Evolutionary conservation across 116 monocot genomes (phyloP).

Genomic region (Iris pallida): DNA sequence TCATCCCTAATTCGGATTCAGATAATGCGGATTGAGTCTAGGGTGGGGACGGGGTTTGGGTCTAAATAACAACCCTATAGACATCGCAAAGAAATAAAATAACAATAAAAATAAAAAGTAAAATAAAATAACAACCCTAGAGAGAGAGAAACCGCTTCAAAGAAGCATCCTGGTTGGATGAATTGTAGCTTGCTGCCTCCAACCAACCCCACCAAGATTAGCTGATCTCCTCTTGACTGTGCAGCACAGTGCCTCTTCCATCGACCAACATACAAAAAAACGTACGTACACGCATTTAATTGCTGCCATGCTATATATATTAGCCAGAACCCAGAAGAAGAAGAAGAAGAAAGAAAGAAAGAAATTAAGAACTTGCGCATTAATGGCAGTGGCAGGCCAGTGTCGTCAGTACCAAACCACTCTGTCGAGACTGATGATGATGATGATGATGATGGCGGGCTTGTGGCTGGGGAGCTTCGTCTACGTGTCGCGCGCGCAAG

Average conservation of each 20-base stretch:
- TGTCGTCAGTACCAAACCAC: not conserved
- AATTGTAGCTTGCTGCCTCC: conserved; percentile 10
- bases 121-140: no score
- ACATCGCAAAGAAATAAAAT: no score
- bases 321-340: no score
- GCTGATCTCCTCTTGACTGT: conserved; percentile 17
- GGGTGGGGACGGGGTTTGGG: no score
- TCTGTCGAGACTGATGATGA: not conserved
- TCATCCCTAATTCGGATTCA: no score
- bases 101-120: no score
- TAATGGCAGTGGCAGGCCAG: not conserved
- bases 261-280: not conserved
- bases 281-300: not conserved
- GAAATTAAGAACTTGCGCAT: no score
- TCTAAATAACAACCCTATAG: no score
- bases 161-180: not conserved
- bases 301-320: not conserved
- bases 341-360: no score
- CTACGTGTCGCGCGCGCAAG: conserved; percentile 24
- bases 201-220: conserved; percentile 10
- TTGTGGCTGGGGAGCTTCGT: not conserved
- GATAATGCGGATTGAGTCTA: no score
- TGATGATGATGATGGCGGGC: not conserved
- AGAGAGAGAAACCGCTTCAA: not conserved
- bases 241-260: conserved; percentile 1